Conservation (phyloP, 208 protist species). For the Herpetomonas tarakana region DNA sequence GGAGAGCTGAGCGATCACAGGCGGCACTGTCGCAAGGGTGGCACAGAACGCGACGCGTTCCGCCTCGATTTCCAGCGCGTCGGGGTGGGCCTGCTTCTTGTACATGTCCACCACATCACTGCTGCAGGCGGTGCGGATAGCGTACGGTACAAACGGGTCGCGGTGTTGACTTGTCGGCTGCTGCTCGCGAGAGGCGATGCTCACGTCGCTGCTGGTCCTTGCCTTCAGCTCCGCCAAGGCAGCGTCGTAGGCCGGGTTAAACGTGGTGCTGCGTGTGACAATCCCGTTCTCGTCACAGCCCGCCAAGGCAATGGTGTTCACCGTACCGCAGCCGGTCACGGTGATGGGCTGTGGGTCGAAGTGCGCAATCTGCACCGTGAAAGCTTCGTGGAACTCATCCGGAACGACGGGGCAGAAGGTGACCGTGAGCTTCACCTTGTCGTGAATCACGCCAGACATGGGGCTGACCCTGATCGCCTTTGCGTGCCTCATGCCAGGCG, state of each 20-base stretch:
- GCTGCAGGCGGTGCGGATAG: constrained; percentile 2
- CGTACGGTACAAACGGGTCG: constrained; percentile 9
- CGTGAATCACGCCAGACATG: constrained; percentile 57
- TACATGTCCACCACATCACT: constrained; percentile 5
- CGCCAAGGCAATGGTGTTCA: constrained; percentile 51
- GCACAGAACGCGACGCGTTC: constrained; percentile 74
- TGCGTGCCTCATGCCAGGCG: constrained; percentile 30
- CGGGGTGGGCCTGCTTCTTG: constrained; percentile 7
- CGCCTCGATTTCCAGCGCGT: constrained; percentile 49
- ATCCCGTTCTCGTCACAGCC: constrained; percentile 17
- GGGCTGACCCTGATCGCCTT: constrained; percentile 77
- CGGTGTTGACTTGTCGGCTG: not conserved
- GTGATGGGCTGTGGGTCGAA: constrained; percentile 89
- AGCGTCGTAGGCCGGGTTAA: not conserved
- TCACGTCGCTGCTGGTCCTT: not conserved
- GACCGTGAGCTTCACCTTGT: constrained; percentile 70
- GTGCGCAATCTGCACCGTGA: constrained; percentile 89
- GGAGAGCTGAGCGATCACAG: not conserved
- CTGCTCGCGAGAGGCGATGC: not conserved
- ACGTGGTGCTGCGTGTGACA: constrained; percentile 3
- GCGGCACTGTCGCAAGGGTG: constrained; percentile 8
- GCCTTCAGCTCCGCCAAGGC: constrained; percentile 1
- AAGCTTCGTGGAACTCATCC: constrained; percentile 74
- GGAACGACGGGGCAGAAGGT: constrained; percentile 83
- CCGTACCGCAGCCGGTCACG: constrained; percentile 69